Base-by-base conservation (phyloP, 208 protist species). In the Trypanosoma cruzi region DNA sequence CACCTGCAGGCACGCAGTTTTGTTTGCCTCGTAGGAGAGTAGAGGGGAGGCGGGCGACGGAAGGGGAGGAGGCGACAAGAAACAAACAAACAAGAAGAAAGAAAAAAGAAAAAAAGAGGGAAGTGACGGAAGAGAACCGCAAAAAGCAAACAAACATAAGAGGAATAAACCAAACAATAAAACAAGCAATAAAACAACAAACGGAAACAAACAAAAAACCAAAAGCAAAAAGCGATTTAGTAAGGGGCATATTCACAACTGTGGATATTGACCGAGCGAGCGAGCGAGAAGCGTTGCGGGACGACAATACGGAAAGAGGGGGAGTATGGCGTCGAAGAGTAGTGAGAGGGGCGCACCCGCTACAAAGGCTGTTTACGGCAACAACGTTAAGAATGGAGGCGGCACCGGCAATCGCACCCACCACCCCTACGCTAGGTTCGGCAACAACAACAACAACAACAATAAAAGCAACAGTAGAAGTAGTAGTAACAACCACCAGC, bases 331-430 rank as follows among this genome's bases (percentile, higher is more conserved):
- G 26, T 75, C 49, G 24, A 56, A 32, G 49, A 61, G 77, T 59
- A 49, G 62, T 58, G 64, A 50, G 22, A 20, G 56, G 60, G 28
- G 53, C 34, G 53, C 2, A 5, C 53, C 29, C 2, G 16, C 53
- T n/a, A 18, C 11, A 5, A 16, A 8, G 14, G 20, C 56, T 46
- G 32, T 46, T 61, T 46, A 46, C 6, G 32, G 3, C 46, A 37
- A 20, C 16, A n/a, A 32, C 28, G 26, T 4, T 5, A 20, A 61
- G 28, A 13, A 57, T 26, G 24, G 26, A 16, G 60, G 73, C n/a
- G 66, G 75, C 28, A 63, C 49, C 22, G 54, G 40, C 24, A 64
- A 56, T n/a, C 65, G 80, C 31, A 53, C 62, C 6, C 68, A 73
- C 42, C 31, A 54, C 4, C 69, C 59, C 26, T 74, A 64, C 29